These are phyloP conservation scores for Solanum medicagineum DNA, from an alignment of 257 asterid species.

Conservation along the genomic window DNA sequence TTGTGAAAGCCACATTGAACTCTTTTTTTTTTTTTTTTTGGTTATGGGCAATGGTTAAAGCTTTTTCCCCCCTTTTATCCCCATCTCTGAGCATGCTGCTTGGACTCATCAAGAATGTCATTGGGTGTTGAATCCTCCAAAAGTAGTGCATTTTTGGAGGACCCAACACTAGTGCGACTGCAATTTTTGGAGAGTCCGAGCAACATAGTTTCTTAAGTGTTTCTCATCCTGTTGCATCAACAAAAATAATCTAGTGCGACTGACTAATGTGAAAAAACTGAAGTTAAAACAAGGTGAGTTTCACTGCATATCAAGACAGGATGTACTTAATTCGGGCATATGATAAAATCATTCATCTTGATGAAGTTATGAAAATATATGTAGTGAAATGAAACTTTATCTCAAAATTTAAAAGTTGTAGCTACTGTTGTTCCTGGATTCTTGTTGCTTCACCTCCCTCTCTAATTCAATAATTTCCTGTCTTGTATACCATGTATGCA, in stretches of 20 bases:
- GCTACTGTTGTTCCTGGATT: neutral
- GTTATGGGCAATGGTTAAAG: neutral
- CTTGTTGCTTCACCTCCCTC: neutral
- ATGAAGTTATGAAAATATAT: neutral
- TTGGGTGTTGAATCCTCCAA: neutral
- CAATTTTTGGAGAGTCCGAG: neutral
- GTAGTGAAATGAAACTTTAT: neutral
- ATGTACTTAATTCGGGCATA: neutral
- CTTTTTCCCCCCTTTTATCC: neutral
- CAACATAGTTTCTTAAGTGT: neutral
- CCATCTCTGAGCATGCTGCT: neutral
- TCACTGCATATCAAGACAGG: neutral
- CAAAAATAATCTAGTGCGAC: neutral
- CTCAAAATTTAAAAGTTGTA: neutral
- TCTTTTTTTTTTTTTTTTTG: neutral
- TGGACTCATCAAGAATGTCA: neutral
- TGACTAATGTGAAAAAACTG: neutral
- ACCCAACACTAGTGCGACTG: neutral
- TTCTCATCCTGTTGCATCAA: neutral
- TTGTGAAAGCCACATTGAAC: neutral
- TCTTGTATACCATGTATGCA: constrained; percentile 18
- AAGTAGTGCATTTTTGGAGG: neutral
- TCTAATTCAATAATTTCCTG: neutral
- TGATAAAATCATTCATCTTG: neutral
- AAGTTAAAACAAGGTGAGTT: neutral